These are phyloP conservation scores for Podila epigama DNA, from an alignment of 192 early-diverging fungal genomes.

Conservation along the genomic window DNA sequence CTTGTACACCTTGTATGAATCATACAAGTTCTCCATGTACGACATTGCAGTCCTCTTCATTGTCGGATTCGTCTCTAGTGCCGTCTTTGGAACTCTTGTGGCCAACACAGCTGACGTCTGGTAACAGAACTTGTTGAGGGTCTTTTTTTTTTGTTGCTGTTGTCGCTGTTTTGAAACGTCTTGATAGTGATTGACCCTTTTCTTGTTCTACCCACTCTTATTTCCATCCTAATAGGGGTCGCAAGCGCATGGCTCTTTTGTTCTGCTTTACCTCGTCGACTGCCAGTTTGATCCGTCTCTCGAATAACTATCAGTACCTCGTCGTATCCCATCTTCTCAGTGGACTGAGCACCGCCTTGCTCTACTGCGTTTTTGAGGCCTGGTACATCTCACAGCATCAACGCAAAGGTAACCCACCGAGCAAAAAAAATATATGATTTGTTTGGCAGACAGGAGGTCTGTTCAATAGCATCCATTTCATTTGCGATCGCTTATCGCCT, in stretches of 20 bases:
- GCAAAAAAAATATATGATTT: no score
- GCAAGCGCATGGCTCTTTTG: constrained; percentile 54
- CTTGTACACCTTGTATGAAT: constrained; percentile 70
- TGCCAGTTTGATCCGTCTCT: constrained; percentile 50
- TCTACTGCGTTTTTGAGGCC: constrained; percentile 69
- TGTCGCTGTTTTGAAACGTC: not conserved
- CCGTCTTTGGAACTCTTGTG: constrained; percentile 73
- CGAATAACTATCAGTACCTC: constrained; percentile 48
- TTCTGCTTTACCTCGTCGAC: constrained; percentile 57
- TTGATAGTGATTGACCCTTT: not conserved
- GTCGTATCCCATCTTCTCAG: constrained; percentile 56
- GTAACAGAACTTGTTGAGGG: no score
- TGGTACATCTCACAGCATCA: constrained; percentile 69
- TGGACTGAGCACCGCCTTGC: constrained; percentile 56
- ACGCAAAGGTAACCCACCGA: constrained; percentile 51
- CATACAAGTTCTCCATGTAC: constrained; percentile 60
- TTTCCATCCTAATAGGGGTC: constrained; percentile 50
- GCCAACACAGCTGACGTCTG: constrained; percentile 74
- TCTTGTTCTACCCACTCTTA: not conserved
- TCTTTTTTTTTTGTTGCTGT: not conserved
- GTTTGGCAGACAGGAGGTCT: no score
- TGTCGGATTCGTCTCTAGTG: constrained; percentile 74
- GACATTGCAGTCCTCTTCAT: constrained; percentile 76
- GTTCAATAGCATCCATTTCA: no score
- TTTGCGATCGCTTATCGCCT: no score